phyloP scores from a whole-genome alignment of 345 rosid species.

The Moricandia moricandioides region DNA sequence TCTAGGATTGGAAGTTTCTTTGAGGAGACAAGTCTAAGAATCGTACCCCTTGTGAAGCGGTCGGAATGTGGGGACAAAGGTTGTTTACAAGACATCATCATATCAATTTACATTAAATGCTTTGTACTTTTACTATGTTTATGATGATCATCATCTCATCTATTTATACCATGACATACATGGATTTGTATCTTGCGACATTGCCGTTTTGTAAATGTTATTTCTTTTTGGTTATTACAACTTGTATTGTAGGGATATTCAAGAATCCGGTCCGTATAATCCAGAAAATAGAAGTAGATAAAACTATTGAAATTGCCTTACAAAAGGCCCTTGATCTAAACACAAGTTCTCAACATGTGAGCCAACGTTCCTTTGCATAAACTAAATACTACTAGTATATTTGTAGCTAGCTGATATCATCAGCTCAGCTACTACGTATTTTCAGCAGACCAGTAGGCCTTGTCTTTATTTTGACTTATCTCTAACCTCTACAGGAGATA shows the following conservation, averaged over 20 bases:
- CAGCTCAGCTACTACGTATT: neutral
- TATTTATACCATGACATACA: constrained; percentile 15
- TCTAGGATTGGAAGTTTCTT: constrained; percentile 45
- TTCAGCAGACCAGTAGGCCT: constrained; percentile 24
- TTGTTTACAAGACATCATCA: constrained; percentile 32
- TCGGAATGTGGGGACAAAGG: constrained; percentile 34
- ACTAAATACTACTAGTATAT: neutral
- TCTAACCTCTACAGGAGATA: constrained; percentile 20
- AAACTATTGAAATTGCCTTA: constrained; percentile 7
- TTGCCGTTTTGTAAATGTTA: constrained; percentile 32
- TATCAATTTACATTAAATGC: constrained; percentile 9
- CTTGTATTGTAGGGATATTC: neutral
- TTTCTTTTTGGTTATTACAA: neutral
- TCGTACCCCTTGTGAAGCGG: constrained; percentile 24
- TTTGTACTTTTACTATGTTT: constrained; percentile 26
- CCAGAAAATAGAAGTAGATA: neutral
- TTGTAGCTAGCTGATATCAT: neutral
- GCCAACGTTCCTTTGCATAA: constrained; percentile 23
- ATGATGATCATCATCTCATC: constrained; percentile 1
- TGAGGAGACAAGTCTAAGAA: constrained; percentile 30
- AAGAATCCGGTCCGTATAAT: neutral
- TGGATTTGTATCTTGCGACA: constrained; percentile 25
- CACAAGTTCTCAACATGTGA: constrained; percentile 28
- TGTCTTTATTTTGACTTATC: constrained; percentile 37
- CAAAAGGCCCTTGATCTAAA: constrained; percentile 30